Evolutionary conservation across 1,139 yeast species (phyloP).

Genomic region (Suhomyces terraborum): DNA sequence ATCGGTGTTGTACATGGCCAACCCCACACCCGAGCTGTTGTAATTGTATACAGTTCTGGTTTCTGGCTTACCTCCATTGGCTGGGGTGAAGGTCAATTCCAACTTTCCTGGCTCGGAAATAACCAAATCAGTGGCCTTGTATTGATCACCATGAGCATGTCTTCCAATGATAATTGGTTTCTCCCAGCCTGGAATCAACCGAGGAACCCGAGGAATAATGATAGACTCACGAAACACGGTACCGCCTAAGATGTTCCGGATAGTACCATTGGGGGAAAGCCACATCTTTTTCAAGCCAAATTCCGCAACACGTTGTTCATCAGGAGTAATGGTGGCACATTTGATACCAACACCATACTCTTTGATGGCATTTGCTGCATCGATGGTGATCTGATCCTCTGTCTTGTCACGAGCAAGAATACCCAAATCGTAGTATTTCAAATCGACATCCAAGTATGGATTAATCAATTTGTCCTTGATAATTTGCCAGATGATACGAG

Average conservation of each 20-base stretch:
- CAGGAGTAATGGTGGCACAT: conserved; percentile 99
- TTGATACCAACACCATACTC: conserved; percentile 91
- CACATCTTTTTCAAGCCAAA: conserved; percentile 92
- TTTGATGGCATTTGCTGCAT: conserved; percentile 87
- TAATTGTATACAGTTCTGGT: conserved; percentile 70
- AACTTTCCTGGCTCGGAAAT: conserved; percentile 79
- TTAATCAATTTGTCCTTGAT: conserved; percentile 79
- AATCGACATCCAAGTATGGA: conserved; percentile 84
- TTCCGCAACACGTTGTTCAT: conserved; percentile 91
- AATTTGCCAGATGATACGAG: conserved; percentile 87
- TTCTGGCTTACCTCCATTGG: conserved; percentile 59
- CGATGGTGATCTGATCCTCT: conserved; percentile 82
- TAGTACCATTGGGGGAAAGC: conserved; percentile 96
- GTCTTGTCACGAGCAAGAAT: conserved; percentile 85
- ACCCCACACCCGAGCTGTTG: conserved; percentile 78
- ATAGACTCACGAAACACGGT: conserved; percentile 97
- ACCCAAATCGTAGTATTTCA: conserved; percentile 90
- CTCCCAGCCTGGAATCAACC: conserved; percentile 91
- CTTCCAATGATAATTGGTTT: conserved; percentile 94
- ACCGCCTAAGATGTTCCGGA: conserved; percentile 91
- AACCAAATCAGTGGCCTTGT: conserved; percentile 85
- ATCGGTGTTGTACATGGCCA: conserved; percentile 95
- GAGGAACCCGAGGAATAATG: conserved; percentile 84
- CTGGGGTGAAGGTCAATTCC: conserved; percentile 77
- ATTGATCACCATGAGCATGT: conserved; percentile 97